phyloP scores from a whole-genome alignment of 768 basidiomycete genomes.

The Udeniomyces megalosporus region DNA sequence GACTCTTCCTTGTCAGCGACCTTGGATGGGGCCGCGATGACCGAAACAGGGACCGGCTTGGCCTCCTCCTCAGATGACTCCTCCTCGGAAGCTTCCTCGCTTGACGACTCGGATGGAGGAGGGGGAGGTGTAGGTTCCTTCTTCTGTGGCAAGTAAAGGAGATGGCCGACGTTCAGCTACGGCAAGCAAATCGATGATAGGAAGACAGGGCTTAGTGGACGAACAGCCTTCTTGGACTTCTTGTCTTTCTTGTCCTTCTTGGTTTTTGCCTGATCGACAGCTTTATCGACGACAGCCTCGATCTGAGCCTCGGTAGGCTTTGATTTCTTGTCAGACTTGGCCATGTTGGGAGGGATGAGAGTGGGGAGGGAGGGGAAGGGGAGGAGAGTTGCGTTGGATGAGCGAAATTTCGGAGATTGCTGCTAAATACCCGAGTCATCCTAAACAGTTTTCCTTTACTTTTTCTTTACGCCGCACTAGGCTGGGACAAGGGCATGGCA shows the following conservation, averaged over 20 bases:
- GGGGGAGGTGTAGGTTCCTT: constrained; percentile 21
- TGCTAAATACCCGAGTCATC: no score
- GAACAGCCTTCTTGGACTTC: neutral
- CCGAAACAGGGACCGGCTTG: no score
- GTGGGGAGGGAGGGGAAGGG: neutral
- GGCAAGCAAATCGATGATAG: neutral
- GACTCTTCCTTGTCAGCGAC: neutral
- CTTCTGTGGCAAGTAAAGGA: constrained; percentile 17
- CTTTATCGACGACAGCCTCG: constrained; percentile 10
- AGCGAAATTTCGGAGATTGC: neutral
- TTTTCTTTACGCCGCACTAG: no score
- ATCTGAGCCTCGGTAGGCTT: constrained; percentile 13
- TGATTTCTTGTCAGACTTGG: constrained; percentile 14
- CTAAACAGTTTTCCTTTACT: no score
- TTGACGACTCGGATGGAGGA: constrained; percentile 19
- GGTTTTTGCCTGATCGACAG: constrained; percentile 13
- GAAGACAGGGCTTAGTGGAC: constrained; percentile 9
- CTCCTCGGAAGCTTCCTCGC: constrained; percentile 19
- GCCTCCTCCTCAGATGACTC: constrained; percentile 5
- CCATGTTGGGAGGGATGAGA: neutral
- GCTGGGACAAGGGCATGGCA: no score
- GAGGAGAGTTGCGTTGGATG: neutral
- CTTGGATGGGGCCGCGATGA: neutral
- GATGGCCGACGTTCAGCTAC: constrained; percentile 1
- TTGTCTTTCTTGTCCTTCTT: constrained; percentile 24